phyloP scores from a whole-genome alignment of 2,329 filamentous ascomycete genomes.

The Aspergillus pseudonomiae region DNA sequence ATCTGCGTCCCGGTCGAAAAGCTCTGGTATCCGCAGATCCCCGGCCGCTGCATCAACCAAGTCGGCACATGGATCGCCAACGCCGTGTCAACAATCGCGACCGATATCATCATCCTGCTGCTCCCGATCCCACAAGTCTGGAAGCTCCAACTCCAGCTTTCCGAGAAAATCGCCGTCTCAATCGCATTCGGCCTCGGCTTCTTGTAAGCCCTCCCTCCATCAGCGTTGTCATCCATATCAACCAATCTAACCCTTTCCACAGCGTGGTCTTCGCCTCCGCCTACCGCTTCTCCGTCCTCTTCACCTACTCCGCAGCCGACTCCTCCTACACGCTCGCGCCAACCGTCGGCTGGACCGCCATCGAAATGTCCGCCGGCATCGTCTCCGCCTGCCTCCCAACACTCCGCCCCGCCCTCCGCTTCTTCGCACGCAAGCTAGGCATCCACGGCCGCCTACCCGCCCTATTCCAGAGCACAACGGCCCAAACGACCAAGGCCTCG shows the following conservation, averaged over 20 bases:
- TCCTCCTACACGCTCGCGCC: constrained; percentile 32
- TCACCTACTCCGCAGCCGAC: constrained; percentile 26
- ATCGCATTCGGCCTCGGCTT: constrained; percentile 29
- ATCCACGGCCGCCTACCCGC: constrained; percentile 18
- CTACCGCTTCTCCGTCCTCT: constrained; percentile 32
- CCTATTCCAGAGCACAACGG: constrained; percentile 16
- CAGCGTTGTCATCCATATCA: neutral
- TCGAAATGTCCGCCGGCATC: constrained; percentile 34
- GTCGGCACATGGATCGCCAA: constrained; percentile 32
- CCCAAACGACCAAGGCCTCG: constrained; percentile 10
- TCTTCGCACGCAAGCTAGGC: constrained; percentile 22
- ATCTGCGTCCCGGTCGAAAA: constrained; percentile 34
- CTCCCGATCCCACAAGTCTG: constrained; percentile 33
- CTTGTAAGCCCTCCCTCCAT: constrained; percentile 19
- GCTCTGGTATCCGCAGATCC: constrained; percentile 29
- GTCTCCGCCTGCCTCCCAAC: constrained; percentile 33
- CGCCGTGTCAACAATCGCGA: constrained; percentile 27
- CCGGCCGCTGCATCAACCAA: constrained; percentile 32
- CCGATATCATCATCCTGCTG: constrained; percentile 29
- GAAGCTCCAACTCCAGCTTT: constrained; percentile 28
- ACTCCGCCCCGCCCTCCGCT: constrained; percentile 27
- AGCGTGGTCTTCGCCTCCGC: constrained; percentile 33
- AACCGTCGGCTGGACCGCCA: constrained; percentile 33
- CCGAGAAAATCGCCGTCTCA: constrained; percentile 26
- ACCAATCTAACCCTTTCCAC: neutral